phyloP scores from a whole-genome alignment of 2,329 filamentous ascomycete genomes.

The Dothideomycetes sp. region DNA sequence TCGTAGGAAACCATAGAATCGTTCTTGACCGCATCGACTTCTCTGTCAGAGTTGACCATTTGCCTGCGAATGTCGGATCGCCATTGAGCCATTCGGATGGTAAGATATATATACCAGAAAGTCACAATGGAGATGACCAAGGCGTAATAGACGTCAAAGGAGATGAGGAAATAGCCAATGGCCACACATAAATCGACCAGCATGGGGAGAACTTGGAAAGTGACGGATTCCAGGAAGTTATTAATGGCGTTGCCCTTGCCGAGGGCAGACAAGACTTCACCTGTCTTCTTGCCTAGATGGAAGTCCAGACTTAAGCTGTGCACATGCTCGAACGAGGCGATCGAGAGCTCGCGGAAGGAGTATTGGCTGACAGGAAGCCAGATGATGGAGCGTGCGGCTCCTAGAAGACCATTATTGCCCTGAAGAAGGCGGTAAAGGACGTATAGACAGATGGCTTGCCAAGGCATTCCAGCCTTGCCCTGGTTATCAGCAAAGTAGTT shows the following conservation, averaged over 20 bases:
- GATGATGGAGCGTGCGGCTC: conserved; percentile 69
- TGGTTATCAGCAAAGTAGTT: conserved; percentile 52
- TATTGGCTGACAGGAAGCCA: conserved; percentile 98
- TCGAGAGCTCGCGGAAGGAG: conserved; percentile 87
- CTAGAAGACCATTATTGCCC: conserved; percentile 78
- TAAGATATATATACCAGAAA: conserved; percentile 94
- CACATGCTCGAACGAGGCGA: conserved; percentile 94
- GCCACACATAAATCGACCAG: conserved; percentile 80
- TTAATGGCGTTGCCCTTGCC: conserved; percentile 97
- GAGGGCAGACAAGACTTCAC: conserved; percentile 87
- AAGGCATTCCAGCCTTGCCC: conserved; percentile 51
- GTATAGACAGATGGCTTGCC: conserved; percentile 65
- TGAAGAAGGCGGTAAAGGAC: conserved; percentile 74
- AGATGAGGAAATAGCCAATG: conserved; percentile 67
- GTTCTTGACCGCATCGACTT: conserved; percentile 96
- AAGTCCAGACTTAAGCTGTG: conserved; percentile 93
- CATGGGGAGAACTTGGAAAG: conserved; percentile 93
- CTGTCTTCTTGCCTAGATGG: conserved; percentile 91
- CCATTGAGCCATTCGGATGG: conserved; percentile 90
- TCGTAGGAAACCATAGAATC: conserved; percentile 99
- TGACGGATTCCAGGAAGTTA: conserved; percentile 90
- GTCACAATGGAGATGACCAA: conserved; percentile 83
- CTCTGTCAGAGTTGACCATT: conserved; percentile 90
- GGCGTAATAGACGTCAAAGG: conserved; percentile 82
- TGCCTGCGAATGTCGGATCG: conserved; percentile 81